A percentile compares a stretch with the other conserved stretches of the same genome.
phyloP scores from a whole-genome alignment of 140 eudicot genomes.

The Erigeron philadelphicus region DNA sequence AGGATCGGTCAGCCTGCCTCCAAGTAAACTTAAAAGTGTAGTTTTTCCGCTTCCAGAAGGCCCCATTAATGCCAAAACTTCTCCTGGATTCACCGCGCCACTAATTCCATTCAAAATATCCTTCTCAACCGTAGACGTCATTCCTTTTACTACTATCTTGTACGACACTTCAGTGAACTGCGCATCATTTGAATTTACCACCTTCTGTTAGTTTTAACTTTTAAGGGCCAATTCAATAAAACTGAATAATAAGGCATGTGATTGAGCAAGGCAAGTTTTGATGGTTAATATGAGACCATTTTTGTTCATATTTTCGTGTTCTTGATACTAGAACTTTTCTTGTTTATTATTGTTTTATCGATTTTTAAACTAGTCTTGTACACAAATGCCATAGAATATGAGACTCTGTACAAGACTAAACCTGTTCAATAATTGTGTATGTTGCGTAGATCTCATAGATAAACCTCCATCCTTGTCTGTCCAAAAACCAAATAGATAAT shows the following conservation, averaged over 20 bases:
- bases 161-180: slow-evolving; percentile 72
- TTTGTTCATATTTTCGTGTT: slow-evolving; percentile 3
- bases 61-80: slow-evolving; percentile 92
- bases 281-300: slow-evolving; percentile 26
- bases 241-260: neutral
- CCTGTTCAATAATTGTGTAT: slow-evolving; percentile 52
- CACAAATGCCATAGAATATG: slow-evolving; percentile 45
- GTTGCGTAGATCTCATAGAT: slow-evolving; percentile 49
- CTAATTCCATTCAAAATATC: slow-evolving; percentile 68
- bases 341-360: neutral
- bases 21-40: slow-evolving; percentile 67
- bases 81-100: slow-evolving; percentile 88
- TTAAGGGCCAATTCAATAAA: neutral
- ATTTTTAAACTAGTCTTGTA: slow-evolving; percentile 44
- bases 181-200: slow-evolving; percentile 8
- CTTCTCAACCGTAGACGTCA: slow-evolving; percentile 59
- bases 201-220: neutral
- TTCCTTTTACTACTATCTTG: slow-evolving; percentile 66
- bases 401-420: slow-evolving; percentile 79
- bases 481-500: slow-evolving; percentile 41
- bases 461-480: slow-evolving; percentile 57
- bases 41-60: slow-evolving; percentile 99
- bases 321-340: neutral
- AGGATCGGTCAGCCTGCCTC: slow-evolving; percentile 63
- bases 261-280: slow-evolving; percentile 19